phyloP scores from a whole-genome alignment of 768 basidiomycete genomes.

The Pulveroboletus ravenelii region DNA sequence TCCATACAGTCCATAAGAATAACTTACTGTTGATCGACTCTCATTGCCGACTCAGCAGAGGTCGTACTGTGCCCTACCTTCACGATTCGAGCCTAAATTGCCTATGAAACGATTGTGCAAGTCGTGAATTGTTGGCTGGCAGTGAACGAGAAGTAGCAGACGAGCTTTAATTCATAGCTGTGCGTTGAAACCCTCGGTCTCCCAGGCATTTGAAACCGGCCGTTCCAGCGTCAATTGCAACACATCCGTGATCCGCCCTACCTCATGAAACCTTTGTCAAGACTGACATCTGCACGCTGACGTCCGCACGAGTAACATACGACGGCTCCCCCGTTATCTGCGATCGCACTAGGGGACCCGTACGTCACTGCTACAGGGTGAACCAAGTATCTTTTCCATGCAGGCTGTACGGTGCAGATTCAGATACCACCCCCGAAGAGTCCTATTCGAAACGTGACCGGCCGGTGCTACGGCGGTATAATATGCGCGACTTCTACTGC shows the following conservation, averaged over 20 bases:
- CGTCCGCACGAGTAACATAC: conserved; percentile 3
- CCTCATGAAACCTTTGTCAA: conserved; percentile 4
- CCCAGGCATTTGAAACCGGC: conserved; percentile 17
- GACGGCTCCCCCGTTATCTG: conserved; percentile 3
- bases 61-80: conserved; percentile 4
- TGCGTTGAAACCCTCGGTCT: conserved; percentile 17
- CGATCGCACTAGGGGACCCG: conserved; percentile 18
- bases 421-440: conserved; percentile 9
- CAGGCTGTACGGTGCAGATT: conserved; percentile 9
- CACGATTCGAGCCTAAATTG: conserved; percentile 7
- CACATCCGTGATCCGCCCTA: conserved; percentile 11
- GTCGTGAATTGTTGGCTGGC: neutral
- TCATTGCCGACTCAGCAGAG: conserved; percentile 18
- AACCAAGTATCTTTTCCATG: conserved; percentile 4
- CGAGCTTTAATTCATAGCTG: conserved; percentile 2
- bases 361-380: conserved; percentile 14
- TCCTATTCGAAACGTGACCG: conserved; percentile 26
- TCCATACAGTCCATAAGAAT: conserved; percentile 1
- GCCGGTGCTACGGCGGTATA: conserved; percentile 16
- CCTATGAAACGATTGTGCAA: neutral
- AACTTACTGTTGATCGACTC: conserved; percentile 13
- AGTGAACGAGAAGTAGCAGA: neutral
- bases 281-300: neutral
- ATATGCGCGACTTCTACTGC: conserved; percentile 11
- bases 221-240: conserved; percentile 5